These are phyloP conservation scores for Eragrostis curvula DNA, from an alignment of 176 grass and related monocot genomes.

Conservation along the genomic window DNA sequence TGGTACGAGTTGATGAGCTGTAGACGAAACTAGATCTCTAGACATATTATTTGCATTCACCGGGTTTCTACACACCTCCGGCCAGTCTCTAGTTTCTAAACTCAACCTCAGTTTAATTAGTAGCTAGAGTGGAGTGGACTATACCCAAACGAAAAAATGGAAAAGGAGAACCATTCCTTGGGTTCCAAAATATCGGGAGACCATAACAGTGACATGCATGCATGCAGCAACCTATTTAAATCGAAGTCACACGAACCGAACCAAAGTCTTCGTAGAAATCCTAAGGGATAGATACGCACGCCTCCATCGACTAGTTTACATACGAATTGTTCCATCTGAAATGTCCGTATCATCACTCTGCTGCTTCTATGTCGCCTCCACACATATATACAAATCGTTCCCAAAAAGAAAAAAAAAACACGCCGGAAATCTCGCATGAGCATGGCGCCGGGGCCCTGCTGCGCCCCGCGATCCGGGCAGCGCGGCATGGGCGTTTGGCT, in stretches of 20 bases:
- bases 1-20: no score
- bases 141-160: neutral
- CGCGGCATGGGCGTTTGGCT: conserved; percentile 16
- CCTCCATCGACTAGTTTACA: neutral
- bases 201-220: neutral
- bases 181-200: conserved; percentile 8
- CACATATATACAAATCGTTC: neutral
- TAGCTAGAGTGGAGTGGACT: no score
- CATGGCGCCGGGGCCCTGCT: neutral
- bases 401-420: no score
- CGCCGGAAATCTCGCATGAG: neutral
- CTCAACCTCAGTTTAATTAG: no score
- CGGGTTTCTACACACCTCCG: no score
- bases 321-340: neutral
- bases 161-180: no score
- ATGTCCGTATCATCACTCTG: neutral
- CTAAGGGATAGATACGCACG: neutral
- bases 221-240: neutral
- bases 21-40: no score
- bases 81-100: no score
- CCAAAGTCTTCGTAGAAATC: neutral
- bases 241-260: neutral
- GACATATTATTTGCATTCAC: no score
- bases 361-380: neutral
- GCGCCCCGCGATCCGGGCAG: neutral